Percentiles rank a stretch among this genome's conserved stretches.
Conservation (phyloP, 2,329 filamentous ascomycete genomes). For the Tolypocladium cylindrosporum region DNA sequence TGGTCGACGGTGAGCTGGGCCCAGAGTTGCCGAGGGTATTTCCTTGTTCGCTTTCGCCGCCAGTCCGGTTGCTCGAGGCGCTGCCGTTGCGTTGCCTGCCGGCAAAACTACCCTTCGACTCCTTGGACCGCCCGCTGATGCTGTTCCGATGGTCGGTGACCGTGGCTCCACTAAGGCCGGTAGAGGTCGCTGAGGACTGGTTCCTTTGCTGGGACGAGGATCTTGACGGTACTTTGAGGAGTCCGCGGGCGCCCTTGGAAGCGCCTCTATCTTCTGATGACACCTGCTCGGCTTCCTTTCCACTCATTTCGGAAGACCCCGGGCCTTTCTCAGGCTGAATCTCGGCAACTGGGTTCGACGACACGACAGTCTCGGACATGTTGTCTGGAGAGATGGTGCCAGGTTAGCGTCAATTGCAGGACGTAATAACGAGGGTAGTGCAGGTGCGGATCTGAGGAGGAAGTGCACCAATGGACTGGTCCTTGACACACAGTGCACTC, state of each 20-base stretch:
- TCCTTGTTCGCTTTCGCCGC: constrained; percentile 41
- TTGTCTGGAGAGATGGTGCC: constrained; percentile 7
- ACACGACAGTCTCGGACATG: constrained; percentile 22
- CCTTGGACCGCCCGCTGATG: constrained; percentile 54
- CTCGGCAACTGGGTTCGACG: constrained; percentile 16
- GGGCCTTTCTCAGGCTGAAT: constrained; percentile 23
- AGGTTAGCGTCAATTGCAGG: not conserved
- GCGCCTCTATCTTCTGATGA: constrained; percentile 30
- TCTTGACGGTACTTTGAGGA: constrained; percentile 50
- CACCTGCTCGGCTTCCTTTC: constrained; percentile 32
- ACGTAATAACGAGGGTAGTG: not conserved
- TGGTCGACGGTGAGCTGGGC: constrained; percentile 39
- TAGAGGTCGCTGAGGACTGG: constrained; percentile 48
- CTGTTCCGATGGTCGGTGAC: constrained; percentile 51
- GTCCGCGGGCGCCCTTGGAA: constrained; percentile 39
- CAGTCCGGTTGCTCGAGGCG: constrained; percentile 54
- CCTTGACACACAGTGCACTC: not conserved
- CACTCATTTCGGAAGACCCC: constrained; percentile 23
- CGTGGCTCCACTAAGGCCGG: constrained; percentile 50
- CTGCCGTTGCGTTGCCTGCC: constrained; percentile 57
- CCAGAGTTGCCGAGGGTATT: constrained; percentile 39
- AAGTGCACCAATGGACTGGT: not conserved
- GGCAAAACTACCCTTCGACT: constrained; percentile 54
- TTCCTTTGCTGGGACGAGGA: constrained; percentile 50
- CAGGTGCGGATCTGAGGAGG: not conserved